phyloP scores from a whole-genome alignment of 2,329 filamentous ascomycete species.

The Conoideocrella luteorostrata region DNA sequence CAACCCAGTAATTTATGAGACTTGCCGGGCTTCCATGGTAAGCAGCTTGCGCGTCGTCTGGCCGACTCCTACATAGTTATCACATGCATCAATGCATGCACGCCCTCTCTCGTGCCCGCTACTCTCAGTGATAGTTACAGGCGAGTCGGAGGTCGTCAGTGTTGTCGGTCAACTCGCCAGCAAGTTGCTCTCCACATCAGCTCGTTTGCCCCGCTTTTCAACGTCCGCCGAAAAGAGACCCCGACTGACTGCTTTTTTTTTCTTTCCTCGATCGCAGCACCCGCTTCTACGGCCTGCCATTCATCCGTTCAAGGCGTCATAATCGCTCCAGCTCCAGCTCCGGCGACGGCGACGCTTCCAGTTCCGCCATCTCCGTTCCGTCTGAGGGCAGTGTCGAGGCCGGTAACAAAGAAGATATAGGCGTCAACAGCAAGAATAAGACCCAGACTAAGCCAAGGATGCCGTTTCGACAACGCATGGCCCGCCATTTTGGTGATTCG shows the following conservation, averaged over 20 bases:
- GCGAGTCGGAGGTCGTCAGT: too few species aligned
- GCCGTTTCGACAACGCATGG: conserved; percentile 36
- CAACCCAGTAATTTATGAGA: too few species aligned
- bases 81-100: too few species aligned
- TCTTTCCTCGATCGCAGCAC: conserved; percentile 4
- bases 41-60: too few species aligned
- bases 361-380: neutral
- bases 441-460: conserved; percentile 14
- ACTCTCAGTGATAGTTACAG: too few species aligned
- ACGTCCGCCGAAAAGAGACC: conserved; percentile 2
- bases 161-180: too few species aligned
- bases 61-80: too few species aligned
- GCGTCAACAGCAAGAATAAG: conserved; percentile 2
- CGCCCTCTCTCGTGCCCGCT: too few species aligned
- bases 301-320: conserved; percentile 7
- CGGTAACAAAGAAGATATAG: neutral
- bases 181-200: neutral
- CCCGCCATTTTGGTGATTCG: conserved; percentile 41
- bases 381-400: conserved; percentile 2
- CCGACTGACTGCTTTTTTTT: conserved; percentile 1
- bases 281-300: conserved; percentile 8
- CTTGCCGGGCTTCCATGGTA: too few species aligned
- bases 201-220: conserved; percentile 6
- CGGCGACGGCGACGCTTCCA: conserved; percentile 8
- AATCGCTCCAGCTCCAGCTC: conserved; percentile 9